Evolutionary conservation across 306 rosid species (phyloP), one percentile per base, ranked within the genome.

Genomic region (Acacia acuminata): DNA sequence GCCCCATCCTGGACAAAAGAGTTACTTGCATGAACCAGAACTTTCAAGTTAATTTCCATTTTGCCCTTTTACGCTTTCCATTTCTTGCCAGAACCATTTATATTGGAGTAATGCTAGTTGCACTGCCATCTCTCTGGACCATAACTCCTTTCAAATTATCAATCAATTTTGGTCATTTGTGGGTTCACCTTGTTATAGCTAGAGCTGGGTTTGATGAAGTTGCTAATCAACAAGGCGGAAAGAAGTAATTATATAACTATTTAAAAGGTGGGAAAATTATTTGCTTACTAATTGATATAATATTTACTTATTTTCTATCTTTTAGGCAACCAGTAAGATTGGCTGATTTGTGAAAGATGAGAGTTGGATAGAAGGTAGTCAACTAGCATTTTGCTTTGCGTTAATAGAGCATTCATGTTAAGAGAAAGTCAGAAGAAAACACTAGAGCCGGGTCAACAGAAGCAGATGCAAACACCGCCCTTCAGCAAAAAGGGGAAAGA

Each of bases 1-100:
- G 48, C 43, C 71, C 84, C 82, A 68, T 65, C 60, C 73, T 24
- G 58, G 68, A 75, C 17, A 42, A 64, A 76, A 71, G 68, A 50
- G 76, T 77, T 77, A 81, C 61, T 71, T 20, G 61, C 67, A 56
- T 47, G 67, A 48, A 67, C 60, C 61, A 74, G 51, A 75, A 79
- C 38, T 74, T 78, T 56, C 76, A 71, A 63, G 75, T 45, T 25
- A 64, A 70, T 77, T 68, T 14, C 55, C 48, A 71, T 56, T 76
- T 53, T 27, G 30, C 51, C 22, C 2, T 45, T 44, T 10, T 24
- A 40, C 40, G 10, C 76, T 24, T 13, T 12, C 13, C 58, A 45
- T 42, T n/a, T 36, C 75, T 70, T 11, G 53, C 75, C 56, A 44
- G n/a, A 68, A 45, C 73, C 20, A 50, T 16, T 16, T 50, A 50